phyloP scores from a whole-genome alignment of 148 eudicot genomes.

The Rhododendron vialii region DNA sequence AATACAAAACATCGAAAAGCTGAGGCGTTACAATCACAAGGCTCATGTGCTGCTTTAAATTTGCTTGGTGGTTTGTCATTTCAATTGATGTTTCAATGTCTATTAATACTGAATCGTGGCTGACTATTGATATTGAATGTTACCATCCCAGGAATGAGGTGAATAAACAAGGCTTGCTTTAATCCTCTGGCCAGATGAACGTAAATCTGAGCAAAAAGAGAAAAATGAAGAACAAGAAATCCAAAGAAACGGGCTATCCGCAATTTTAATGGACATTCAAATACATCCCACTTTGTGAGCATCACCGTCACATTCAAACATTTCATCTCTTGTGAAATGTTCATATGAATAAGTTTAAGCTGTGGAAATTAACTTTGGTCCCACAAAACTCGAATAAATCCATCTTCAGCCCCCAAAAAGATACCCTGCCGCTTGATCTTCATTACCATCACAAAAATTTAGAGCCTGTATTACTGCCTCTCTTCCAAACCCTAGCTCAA shows the following conservation, averaged over 20 bases:
- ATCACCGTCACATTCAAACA: background rate
- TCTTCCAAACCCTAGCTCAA: constrained; percentile 85
- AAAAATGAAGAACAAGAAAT: background rate
- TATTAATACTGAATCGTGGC: background rate
- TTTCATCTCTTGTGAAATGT: background rate
- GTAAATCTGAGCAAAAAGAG: background rate
- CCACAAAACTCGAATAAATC: background rate
- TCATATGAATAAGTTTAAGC: background rate
- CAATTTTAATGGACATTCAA: background rate
- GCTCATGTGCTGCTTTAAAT: background rate
- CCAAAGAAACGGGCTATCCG: background rate
- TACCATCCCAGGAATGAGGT: background rate
- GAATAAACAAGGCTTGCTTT: background rate
- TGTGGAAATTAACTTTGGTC: background rate
- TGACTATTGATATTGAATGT: background rate
- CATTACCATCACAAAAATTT: constrained; percentile 66
- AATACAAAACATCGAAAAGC: background rate
- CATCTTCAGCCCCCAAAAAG: constrained; percentile 68
- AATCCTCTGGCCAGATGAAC: background rate
- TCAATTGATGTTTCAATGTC: background rate
- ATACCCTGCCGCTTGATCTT: constrained; percentile 85
- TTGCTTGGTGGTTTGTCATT: background rate
- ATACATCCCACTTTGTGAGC: background rate
- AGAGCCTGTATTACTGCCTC: constrained; percentile 74
- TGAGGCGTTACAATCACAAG: background rate